phyloP scores from a whole-genome alignment of 768 basidiomycete genomes.

The Hygrocybe coccinea region DNA sequence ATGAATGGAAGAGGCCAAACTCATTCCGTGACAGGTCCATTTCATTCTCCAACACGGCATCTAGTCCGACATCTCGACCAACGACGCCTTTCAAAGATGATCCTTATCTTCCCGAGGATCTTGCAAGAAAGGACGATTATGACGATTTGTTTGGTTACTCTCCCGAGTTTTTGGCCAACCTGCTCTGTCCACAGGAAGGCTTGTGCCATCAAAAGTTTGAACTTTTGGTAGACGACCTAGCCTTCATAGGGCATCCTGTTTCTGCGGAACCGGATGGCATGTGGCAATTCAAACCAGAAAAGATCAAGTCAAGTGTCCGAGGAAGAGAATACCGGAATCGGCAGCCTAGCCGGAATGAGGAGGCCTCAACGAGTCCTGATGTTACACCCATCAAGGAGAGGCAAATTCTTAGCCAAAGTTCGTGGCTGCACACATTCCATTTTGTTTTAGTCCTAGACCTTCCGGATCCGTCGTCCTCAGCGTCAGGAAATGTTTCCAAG shows the following conservation, averaged over 20 bases:
- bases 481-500: conserved; percentile 67
- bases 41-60: conserved; percentile 46
- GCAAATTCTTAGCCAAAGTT: conserved; percentile 26
- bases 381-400: conserved; percentile 35
- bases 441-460: conserved; percentile 82
- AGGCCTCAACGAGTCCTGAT: conserved; percentile 25
- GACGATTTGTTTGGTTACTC: conserved; percentile 75
- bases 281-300: conserved; percentile 74
- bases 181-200: conserved; percentile 71
- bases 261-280: conserved; percentile 65
- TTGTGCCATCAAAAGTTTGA: conserved; percentile 96
- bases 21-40: conserved; percentile 44
- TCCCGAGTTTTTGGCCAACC: conserved; percentile 70
- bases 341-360: conserved; percentile 27
- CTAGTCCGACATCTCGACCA: conserved; percentile 46
- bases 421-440: conserved; percentile 76
- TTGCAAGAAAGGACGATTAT: conserved; percentile 45
- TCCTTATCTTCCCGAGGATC: conserved; percentile 34
- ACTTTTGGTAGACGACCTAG: conserved; percentile 84
- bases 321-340: conserved; percentile 53
- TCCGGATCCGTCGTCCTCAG: conserved; percentile 84
- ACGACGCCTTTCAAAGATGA: conserved; percentile 48
- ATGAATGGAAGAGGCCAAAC: conserved; percentile 60
- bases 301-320: conserved; percentile 43
- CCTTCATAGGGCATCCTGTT: conserved; percentile 93